A percentile compares a stretch with the other conserved stretches of the same genome.
These are phyloP conservation scores for Metarhizium sp. DNA, from an alignment of 2,329 filamentous ascomycete species.

Conservation along the genomic window DNA sequence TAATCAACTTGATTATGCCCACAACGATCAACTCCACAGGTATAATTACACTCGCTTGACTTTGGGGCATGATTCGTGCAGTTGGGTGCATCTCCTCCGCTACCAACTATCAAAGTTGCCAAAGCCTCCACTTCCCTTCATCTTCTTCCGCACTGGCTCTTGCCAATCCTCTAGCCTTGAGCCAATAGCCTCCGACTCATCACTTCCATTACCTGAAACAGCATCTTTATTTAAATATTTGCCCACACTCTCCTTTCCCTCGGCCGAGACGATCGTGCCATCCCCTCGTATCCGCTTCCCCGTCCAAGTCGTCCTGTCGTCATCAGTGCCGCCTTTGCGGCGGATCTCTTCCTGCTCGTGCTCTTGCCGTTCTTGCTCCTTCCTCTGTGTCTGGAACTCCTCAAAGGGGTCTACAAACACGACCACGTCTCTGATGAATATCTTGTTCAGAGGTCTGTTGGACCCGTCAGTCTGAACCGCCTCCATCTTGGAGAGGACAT, in stretches of 20 bases:
- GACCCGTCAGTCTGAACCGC: constrained; percentile 63
- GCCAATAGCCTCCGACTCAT: constrained; percentile 54
- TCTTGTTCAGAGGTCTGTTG: constrained; percentile 67
- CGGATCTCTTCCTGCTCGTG: constrained; percentile 52
- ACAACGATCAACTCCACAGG: background rate
- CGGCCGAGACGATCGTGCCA: constrained; percentile 42
- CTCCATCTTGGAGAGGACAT: constrained; percentile 69
- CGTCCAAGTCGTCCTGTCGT: constrained; percentile 91
- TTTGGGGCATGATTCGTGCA: background rate
- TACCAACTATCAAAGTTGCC: constrained; percentile 94
- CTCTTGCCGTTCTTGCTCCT: constrained; percentile 49
- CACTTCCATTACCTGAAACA: constrained; percentile 34
- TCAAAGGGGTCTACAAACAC: constrained; percentile 93
- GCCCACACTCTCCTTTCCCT: constrained; percentile 46
- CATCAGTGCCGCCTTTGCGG: constrained; percentile 64
- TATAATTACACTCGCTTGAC: background rate
- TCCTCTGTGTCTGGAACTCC: constrained; percentile 74
- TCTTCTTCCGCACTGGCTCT: constrained; percentile 73
- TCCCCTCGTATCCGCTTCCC: constrained; percentile 75
- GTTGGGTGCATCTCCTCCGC: constrained; percentile 6
- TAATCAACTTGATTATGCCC: background rate
- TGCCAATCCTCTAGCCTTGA: constrained; percentile 36
- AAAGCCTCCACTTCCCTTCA: constrained; percentile 62
- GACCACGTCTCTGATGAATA: constrained; percentile 72
- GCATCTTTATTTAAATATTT: constrained; percentile 68